phyloP scores from a whole-genome alignment of 2,329 filamentous ascomycete species.

The Venturia asperata region DNA sequence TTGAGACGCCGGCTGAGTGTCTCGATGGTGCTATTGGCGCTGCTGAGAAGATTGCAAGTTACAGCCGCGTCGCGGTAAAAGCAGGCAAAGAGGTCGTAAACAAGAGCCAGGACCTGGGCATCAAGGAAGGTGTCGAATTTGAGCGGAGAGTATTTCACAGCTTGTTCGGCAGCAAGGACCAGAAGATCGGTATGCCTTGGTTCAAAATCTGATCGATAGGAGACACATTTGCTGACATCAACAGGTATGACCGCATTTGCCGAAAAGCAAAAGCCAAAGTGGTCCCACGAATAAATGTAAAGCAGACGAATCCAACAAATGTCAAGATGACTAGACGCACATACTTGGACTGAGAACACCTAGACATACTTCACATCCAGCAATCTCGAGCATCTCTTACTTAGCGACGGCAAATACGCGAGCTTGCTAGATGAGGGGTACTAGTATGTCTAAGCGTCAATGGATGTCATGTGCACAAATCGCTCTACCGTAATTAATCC shows the following conservation, averaged over 20 bases:
- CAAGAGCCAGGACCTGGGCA: constrained; percentile 86
- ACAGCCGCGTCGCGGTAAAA: constrained; percentile 79
- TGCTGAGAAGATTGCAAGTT: constrained; percentile 81
- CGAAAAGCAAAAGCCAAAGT: constrained; percentile 88
- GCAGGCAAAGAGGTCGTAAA: constrained; percentile 98
- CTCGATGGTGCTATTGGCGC: constrained; percentile 75
- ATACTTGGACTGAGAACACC: not conserved
- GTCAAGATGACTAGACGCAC: not conserved
- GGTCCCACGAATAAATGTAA: constrained; percentile 63
- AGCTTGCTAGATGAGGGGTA: not conserved
- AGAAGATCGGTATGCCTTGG: constrained; percentile 70
- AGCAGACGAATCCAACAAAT: not conserved
- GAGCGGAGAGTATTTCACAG: constrained; percentile 90
- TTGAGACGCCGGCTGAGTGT: constrained; percentile 71
- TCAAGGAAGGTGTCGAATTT: constrained; percentile 89
- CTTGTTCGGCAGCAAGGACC: constrained; percentile 88
- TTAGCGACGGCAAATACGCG: not conserved
- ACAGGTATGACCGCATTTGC: constrained; percentile 81
- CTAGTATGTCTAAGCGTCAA: not conserved
- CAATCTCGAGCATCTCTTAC: not conserved
- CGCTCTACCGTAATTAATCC: too few relatives aligned
- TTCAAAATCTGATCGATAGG: not conserved
- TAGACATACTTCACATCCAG: not conserved
- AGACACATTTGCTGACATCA: constrained; percentile 17
- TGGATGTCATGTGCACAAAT: not conserved